Evolutionary conservation across 352 stramenopile genomes (phyloP).

Genomic region (Blastocystis sp.): DNA sequence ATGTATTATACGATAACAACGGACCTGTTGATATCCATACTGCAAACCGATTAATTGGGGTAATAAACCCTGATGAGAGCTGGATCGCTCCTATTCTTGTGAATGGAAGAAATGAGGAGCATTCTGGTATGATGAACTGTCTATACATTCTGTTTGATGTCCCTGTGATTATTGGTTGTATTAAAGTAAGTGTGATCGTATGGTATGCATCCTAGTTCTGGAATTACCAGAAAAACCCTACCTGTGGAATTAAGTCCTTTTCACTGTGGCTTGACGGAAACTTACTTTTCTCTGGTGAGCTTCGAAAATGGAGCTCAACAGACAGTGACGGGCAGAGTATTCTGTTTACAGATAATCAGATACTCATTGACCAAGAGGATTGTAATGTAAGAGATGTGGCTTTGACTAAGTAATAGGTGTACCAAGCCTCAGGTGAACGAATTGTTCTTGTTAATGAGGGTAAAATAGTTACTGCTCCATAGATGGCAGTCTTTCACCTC

Average conservation of each 20-base stretch:
- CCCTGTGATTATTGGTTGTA: not conserved
- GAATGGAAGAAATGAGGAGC: not conserved
- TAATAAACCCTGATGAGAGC: not conserved
- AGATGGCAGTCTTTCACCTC: not conserved
- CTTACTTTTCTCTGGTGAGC: not conserved
- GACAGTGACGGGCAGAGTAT: not conserved
- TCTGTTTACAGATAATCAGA: conserved; percentile 20
- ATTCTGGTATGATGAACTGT: not conserved
- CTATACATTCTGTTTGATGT: not conserved
- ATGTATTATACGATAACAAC: not conserved
- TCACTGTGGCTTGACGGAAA: conserved; percentile 22
- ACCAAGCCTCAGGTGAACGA: not conserved
- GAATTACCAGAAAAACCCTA: not conserved
- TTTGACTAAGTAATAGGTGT: not conserved
- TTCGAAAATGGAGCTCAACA: not conserved
- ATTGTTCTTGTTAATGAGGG: not conserved
- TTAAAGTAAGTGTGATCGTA: not conserved
- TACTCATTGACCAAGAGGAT: not conserved
- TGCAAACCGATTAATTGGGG: not conserved
- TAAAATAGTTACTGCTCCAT: not conserved
- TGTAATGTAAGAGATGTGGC: not conserved
- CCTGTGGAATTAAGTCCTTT: not conserved
- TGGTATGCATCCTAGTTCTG: not conserved
- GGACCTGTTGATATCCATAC: not conserved
- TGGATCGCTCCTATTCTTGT: not conserved